Evolutionary conservation across 129 eudicot genomes (phyloP), one percentile per base, ranked within the genome.

Genomic region (Flaveria trinervia): DNA sequence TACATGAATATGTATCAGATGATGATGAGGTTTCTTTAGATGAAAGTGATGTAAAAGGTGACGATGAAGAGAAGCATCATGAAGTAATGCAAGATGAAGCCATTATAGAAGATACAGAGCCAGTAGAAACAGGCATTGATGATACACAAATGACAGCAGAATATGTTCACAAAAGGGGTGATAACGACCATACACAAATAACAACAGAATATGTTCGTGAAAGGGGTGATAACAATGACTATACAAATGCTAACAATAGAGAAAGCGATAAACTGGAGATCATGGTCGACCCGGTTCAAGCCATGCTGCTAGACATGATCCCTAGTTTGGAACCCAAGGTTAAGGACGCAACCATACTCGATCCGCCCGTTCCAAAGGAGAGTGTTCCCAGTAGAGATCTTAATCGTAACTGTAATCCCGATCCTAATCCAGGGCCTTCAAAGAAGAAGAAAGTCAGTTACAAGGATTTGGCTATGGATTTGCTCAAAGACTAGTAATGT

Each of bases 391-490:
- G 56, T 79, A 50, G 23, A 22, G 92, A 82, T 43, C 71, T 80
- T 3, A 73, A 79, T 61, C 77, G 71, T 3, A 73, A 77, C 55
- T 75, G 68, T 5, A 73, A 73, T 61, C 75, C 74, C 30, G n/a
- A 82, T 56, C 73, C 83, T 6, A 73, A 77, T 56, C 75, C 74
- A 3, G 82, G 70, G 54, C 92, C 88, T 43, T 80, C 79, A 10
- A 85, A 87, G 92, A 89, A 87, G 72, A 92, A 87, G 86, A 92
- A 78, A 79, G 96, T 92, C 23, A 91, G 93, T 75, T 91, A 84
- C 59, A 88, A 68, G 78, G 97, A 92, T 43, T 66, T 88, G 71
- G 97, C 86, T 2, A 67, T 61, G 64, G 79, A 83, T 43, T 69
- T 88, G 71, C 93, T 89, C 45, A 84, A 74, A 74, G 88, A 86